Conservation (phyloP, 1,139 yeast genomes). For the Neolecta irregularis region DNA sequence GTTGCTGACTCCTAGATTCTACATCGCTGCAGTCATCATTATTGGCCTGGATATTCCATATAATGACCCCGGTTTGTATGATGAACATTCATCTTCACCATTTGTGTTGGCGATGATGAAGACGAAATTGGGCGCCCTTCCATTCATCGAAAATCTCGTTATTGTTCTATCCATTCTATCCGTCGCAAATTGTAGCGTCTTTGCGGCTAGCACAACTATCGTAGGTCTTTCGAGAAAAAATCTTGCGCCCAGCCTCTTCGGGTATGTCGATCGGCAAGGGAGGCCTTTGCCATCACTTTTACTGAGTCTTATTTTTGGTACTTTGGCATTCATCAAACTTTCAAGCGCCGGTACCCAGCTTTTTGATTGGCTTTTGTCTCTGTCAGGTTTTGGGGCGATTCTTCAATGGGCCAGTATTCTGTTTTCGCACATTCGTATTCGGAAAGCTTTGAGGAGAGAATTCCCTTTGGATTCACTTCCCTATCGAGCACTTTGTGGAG, state of each 20-base stretch:
- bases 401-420: constrained; percentile 77
- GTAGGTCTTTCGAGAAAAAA: constrained; percentile 72
- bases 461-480: constrained; percentile 52
- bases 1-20: too few species aligned
- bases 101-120: constrained; percentile 51
- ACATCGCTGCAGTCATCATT: constrained; percentile 41
- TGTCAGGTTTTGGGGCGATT: constrained; percentile 69
- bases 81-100: constrained; percentile 41
- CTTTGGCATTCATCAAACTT: constrained; percentile 51
- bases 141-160: constrained; percentile 59
- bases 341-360: constrained; percentile 49
- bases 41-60: constrained; percentile 62
- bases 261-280: constrained; percentile 59
- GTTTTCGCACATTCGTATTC: constrained; percentile 61
- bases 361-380: constrained; percentile 66
- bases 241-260: constrained; percentile 57
- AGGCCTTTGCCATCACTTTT: constrained; percentile 58
- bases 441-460: constrained; percentile 57
- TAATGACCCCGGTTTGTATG: constrained; percentile 34
- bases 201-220: constrained; percentile 67
- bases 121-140: constrained; percentile 45
- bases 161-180: constrained; percentile 53
- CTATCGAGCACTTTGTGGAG: constrained; percentile 53
- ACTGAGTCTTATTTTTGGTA: constrained; percentile 43
- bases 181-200: constrained; percentile 62